A percentile compares a stretch with the other conserved stretches of the same genome.
Evolutionary conservation across 169 alveolate genomes (phyloP).

Genomic region (Plasmodium gaboni): DNA sequence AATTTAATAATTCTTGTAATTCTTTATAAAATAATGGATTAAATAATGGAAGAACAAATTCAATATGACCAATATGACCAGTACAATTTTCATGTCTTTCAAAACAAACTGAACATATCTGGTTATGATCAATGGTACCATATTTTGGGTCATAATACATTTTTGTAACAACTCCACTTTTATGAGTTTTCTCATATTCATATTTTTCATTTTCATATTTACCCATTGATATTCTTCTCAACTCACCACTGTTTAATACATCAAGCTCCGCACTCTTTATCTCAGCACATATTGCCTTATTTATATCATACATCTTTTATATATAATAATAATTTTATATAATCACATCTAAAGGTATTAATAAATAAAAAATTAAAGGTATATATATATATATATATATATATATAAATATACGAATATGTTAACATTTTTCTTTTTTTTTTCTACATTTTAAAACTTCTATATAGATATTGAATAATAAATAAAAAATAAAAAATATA

Average conservation of each 20-base stretch:
- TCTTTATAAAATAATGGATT: slow-evolving; percentile 94
- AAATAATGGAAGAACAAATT: slow-evolving; percentile 93
- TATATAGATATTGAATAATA: too few species aligned
- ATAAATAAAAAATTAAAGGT: not conserved
- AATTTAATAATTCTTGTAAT: slow-evolving; percentile 91
- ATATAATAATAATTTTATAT: not conserved
- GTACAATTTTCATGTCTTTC: slow-evolving; percentile 94
- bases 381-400: too few species aligned
- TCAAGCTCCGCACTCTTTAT: slow-evolving; percentile 47
- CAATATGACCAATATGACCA: slow-evolving; percentile 97
- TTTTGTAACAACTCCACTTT: slow-evolving; percentile 74
- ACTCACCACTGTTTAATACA: slow-evolving; percentile 50
- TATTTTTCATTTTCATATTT: slow-evolving; percentile 17
- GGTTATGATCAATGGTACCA: slow-evolving; percentile 95
- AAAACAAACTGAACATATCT: slow-evolving; percentile 91
- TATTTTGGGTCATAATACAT: slow-evolving; percentile 95
- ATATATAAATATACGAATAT: not conserved
- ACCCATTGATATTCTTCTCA: slow-evolving; percentile 42
- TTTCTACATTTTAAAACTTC: not conserved
- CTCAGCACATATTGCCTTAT: slow-evolving; percentile 23
- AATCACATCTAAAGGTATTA: not conserved
- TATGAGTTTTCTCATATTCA: slow-evolving; percentile 20
- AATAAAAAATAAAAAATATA: too few species aligned
- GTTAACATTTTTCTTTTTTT: not conserved
- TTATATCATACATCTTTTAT: slow-evolving; percentile 50